Base-by-base conservation (phyloP, 2,329 filamentous ascomycete genomes). In the Penicillium polonicum region DNA sequence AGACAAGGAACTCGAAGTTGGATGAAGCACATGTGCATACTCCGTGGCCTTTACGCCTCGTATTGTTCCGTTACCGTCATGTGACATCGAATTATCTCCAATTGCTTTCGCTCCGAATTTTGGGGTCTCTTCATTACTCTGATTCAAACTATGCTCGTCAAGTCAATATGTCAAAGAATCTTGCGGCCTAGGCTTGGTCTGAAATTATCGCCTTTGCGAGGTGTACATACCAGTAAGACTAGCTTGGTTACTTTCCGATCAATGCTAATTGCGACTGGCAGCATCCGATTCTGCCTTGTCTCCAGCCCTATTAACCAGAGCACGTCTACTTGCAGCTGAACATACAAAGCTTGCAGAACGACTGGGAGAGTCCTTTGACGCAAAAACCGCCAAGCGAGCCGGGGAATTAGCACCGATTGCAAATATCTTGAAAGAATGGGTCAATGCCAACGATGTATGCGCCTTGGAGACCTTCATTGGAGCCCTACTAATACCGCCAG, bases 311-410 rank as follows among this genome's bases (percentile, higher is more conserved):
- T 77, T 88, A 29, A 75, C 75, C 4, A 76, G 84, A 62, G 85
- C 85, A 48, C 81, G 82, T 61, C 71, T 77, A 31, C 72, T 88
- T 25, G 80, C 82, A 15, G 66, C 74, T 19, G 84, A 88, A 67
- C 83, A 87, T 73, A 73, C 77, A 8, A 71, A 73, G n/a, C 76
- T 87, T 29, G 79, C 79, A 0, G 72, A 79, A 12, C 76, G 79
- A 62, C 78, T 87, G 29, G 77, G 78, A 21, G 75, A 80, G 60
- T 77, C 79, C 48, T 88, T 85, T 65, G 83, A 87, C 61, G 74
- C 80, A 10, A 76, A 76, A 49, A 73, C 79, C 7, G 85, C 85
- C 42, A 87, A 85, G 73, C 80, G 81, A 62, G 68, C 82, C 31
- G 85, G 83, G 41, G 82, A 86, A 64, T 74, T 86, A 51, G 76